Conservation (phyloP, 768 basidiomycete species). For the Tephrocybe sp. region DNA sequence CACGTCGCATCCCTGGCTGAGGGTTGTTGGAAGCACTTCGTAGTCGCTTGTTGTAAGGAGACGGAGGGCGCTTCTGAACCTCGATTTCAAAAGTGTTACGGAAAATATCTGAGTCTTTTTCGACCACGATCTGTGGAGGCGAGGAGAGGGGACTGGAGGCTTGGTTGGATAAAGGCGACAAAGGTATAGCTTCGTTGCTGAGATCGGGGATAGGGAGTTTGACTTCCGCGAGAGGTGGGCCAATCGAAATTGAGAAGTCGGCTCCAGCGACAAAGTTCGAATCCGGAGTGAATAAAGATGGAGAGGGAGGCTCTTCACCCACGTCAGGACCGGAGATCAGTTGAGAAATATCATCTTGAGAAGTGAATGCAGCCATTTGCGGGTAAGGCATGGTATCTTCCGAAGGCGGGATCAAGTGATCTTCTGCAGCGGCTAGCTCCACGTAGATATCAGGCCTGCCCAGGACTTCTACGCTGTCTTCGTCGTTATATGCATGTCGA, state of each 20-base stretch:
- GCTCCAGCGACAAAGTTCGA: neutral
- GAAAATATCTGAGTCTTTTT: conserved; percentile 7
- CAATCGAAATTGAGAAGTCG: conserved; percentile 8
- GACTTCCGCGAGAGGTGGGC: conserved; percentile 3
- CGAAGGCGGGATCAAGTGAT: neutral
- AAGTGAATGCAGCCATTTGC: conserved; percentile 2
- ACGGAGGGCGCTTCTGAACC: conserved; percentile 7
- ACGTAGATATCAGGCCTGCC: conserved; percentile 8
- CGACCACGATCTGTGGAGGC: conserved; percentile 9
- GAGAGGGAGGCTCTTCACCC: conserved; percentile 9
- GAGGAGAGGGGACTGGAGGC: conserved; percentile 16
- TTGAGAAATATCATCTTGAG: conserved; percentile 13
- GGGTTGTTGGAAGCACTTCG: conserved; percentile 15
- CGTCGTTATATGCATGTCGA: neutral
- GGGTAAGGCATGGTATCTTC: neutral
- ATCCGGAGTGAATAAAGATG: conserved; percentile 6
- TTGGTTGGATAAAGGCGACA: conserved; percentile 12
- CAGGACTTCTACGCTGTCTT: neutral
- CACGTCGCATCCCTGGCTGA: conserved; percentile 3
- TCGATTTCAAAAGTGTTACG: conserved; percentile 15
- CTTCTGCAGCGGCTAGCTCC: neutral
- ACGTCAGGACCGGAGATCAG: conserved; percentile 4
- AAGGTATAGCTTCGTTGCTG: neutral
- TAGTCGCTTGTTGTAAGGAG: conserved; percentile 15
- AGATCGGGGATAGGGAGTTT: neutral